Evolutionary conservation across 306 rosid species (phyloP), one percentile per base, ranked within the genome.

Genomic region (Trifolium fragiferum): DNA sequence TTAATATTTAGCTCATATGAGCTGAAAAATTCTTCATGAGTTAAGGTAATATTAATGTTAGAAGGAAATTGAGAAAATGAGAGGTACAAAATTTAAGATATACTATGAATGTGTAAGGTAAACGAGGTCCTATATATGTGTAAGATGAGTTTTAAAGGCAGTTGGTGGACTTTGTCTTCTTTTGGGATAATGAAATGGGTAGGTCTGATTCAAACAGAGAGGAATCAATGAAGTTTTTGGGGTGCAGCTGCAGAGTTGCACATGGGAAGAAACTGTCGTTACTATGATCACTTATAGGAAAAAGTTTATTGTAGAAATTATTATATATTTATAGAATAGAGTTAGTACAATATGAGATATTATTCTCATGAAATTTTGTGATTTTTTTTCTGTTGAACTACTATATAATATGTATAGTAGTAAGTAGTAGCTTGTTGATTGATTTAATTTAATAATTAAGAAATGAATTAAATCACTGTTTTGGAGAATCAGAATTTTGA

Each of bases 201-300:
- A 71, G 87, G 88, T 77, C 86, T 82, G 84, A 57, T 46, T 16
- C 60, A 73, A 75, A 23, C 80, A 87, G 82, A 77, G 74, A 80
- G 78, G 80, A 67, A 70, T 80, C 77, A 79, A 78, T 85, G 82
- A 84, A 74, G 74, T 82, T 81, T 76, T 76, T 76, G 74, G 78
- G 82, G 15, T 74, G 86, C 37, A 81, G 80, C 58, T 75, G 70
- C 84, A 83, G 88, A 68, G 21, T 11, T 51, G 93, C 96, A 90
- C 96, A 90, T 90, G 96, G 93, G 80, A 37, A 61, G 25, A 76
- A 79, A 72, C 50, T 86, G 87, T 85, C 89, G 74, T 77, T 88
- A 83, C 76, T 78, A 58, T 80, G 13, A 64, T 65, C 79, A 72
- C n/a, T 63, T 70, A 20, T 50, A 78, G 66, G 49, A 66, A 47